Percentiles rank a stretch among this genome's conserved stretches.
These are phyloP conservation scores for Lentinula edodes DNA, from an alignment of 768 basidiomycete species.

Conservation along the genomic window DNA sequence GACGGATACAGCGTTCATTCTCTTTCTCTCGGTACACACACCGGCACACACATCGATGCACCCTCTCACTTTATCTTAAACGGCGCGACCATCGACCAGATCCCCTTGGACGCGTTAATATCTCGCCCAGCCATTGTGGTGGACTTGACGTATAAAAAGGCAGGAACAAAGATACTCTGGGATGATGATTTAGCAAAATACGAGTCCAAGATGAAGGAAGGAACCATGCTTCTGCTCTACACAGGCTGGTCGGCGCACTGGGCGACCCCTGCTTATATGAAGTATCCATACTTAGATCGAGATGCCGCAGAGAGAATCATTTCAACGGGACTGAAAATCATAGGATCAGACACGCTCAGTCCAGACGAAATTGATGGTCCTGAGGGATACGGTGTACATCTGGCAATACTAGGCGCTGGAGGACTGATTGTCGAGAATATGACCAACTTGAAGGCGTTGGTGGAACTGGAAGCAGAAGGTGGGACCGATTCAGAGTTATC, in stretches of 20 bases:
- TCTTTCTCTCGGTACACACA: slow-evolving; percentile 60
- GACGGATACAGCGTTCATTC: slow-evolving; percentile 48
- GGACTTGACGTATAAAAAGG: slow-evolving; percentile 41
- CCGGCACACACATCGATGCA: slow-evolving; percentile 77
- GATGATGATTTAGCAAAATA: slow-evolving; percentile 36
- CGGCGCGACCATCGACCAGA: slow-evolving; percentile 52
- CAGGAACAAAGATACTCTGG: slow-evolving; percentile 53
- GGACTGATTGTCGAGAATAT: slow-evolving; percentile 71
- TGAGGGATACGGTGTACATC: slow-evolving; percentile 50
- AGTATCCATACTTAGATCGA: slow-evolving; percentile 59
- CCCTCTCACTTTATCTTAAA: slow-evolving; percentile 65
- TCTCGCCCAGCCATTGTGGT: slow-evolving; percentile 46
- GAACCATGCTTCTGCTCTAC: slow-evolving; percentile 47
- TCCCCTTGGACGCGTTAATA: slow-evolving; percentile 49
- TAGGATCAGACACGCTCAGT: slow-evolving; percentile 62
- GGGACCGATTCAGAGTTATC: slow-evolving; percentile 24
- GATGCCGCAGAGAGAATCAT: slow-evolving; percentile 47
- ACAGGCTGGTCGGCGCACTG: slow-evolving; percentile 67
- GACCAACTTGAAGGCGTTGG: slow-evolving; percentile 36
- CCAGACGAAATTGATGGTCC: slow-evolving; percentile 51
- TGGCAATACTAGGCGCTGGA: slow-evolving; percentile 52
- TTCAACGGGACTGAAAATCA: slow-evolving; percentile 44
- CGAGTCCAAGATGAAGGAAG: slow-evolving; percentile 30
- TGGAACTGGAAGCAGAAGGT: slow-evolving; percentile 18
- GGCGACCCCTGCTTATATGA: slow-evolving; percentile 42